Base-by-base conservation (phyloP, 2,329 filamentous ascomycete genomes). In the Pseudogymnoascus sp. region DNA sequence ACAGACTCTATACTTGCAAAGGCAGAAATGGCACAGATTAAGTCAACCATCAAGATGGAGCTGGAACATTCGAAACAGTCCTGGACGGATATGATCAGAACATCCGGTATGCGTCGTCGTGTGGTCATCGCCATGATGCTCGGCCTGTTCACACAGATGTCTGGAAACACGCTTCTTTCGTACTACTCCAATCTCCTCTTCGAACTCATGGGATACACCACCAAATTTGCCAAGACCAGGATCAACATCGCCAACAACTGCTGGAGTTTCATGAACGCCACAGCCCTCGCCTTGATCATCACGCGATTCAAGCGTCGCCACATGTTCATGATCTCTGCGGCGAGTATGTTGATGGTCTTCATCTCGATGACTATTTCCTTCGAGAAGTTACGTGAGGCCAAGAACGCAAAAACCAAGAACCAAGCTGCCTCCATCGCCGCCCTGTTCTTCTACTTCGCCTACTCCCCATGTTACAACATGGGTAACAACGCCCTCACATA, bases 401-500 rank as follows among this genome's bases (percentile, higher is more conserved):
- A 72, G 67, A 68, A 71, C 59, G 71, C 72, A 21, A 64, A 67
- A 23, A 72, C 72, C 8, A 46, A 43, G 1, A 69, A 68, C 16
- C 63, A 62, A 28, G 49, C 61, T 16, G 67, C 69, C 7, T 64
- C 65, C 4, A 65, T 69, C 4, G 68, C 75, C 5, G 72, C 77
- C 38, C 68, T 86, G 34, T 80, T 87, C 72, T 87, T 85, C 73
- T 84, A 84, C 67, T 87, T 85, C 66, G 75, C 78, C 3, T 88
- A 86, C 71, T 79, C 78, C 8, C 82, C 84, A 3, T 77, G 76
- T 65, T 88, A 88, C 71, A 87, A 87, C 68, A 78, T 88, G 60
- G 85, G 84, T n/a, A 86, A 87, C 72, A 88, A 88, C 69, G 83
- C 85, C 12, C 75, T 88, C 62, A 86, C 84, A 0, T 87, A 87